A percentile compares a stretch with the other conserved stretches of the same genome.
Conservation (phyloP, 176 grass and related monocot species). For the Oryza rufipogon region DNA sequence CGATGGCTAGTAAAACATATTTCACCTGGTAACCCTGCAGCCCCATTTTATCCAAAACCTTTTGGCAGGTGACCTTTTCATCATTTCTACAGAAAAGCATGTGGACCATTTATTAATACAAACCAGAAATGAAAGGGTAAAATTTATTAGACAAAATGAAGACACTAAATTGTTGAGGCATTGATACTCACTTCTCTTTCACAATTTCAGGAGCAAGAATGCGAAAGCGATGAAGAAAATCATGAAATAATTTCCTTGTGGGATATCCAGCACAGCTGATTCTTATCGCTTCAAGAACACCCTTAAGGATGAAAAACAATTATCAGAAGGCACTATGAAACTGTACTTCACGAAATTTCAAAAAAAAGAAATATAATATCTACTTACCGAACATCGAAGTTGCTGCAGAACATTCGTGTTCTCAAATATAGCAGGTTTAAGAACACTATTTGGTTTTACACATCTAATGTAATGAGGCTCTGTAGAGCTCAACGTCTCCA, state of each 20-base stretch:
- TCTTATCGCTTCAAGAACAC: constrained; percentile 98
- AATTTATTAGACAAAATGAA: not conserved
- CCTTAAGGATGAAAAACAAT: constrained; percentile 50
- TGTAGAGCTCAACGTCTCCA: constrained; percentile 91
- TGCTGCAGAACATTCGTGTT: constrained; percentile 91
- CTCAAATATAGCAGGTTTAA: constrained; percentile 92
- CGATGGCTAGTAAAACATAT: constrained; percentile 2
- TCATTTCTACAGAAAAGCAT: constrained; percentile 60
- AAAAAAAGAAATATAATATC: constrained; percentile 13
- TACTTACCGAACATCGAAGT: constrained; percentile 90
- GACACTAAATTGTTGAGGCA: constrained; percentile 16
- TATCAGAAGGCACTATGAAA: constrained; percentile 13
- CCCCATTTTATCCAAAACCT: constrained; percentile 90
- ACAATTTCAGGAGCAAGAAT: constrained; percentile 93
- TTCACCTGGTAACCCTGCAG: constrained; percentile 89
- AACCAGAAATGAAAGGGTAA: constrained; percentile 21
- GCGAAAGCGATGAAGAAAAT: constrained; percentile 93
- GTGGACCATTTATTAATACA: constrained; percentile 30
- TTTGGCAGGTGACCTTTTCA: constrained; percentile 78
- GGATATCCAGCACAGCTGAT: constrained; percentile 99
- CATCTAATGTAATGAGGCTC: constrained; percentile 99
- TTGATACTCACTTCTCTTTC: constrained; percentile 70
- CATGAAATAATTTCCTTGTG: constrained; percentile 89
- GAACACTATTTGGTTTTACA: constrained; percentile 95
- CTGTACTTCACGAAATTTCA: constrained; percentile 12